Evolutionary conservation across 2,329 filamentous ascomycete genomes (phyloP).

Genomic region (Diaporthe sp.): DNA sequence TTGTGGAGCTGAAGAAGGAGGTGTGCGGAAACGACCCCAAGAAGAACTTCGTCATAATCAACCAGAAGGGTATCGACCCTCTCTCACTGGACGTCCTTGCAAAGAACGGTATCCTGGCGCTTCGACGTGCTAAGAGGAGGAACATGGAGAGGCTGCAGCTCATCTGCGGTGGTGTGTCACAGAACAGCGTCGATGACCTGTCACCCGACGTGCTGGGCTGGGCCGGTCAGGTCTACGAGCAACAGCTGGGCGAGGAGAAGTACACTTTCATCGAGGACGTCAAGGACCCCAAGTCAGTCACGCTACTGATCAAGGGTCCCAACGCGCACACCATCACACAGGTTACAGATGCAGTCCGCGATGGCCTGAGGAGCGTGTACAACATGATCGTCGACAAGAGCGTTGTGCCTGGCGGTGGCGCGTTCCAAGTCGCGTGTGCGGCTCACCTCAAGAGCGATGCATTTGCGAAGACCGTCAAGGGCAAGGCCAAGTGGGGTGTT

Average conservation of each 20-base stretch:
- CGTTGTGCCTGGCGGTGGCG: slow-evolving; percentile 93
- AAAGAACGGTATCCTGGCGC: slow-evolving; percentile 97
- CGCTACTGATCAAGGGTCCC: slow-evolving; percentile 96
- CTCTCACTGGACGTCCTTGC: slow-evolving; percentile 95
- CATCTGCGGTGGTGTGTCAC: slow-evolving; percentile 89
- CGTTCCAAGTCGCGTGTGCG: slow-evolving; percentile 95
- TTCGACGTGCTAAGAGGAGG: slow-evolving; percentile 94
- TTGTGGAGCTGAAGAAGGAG: slow-evolving; percentile 97
- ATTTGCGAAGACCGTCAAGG: slow-evolving; percentile 93
- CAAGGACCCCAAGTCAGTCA: slow-evolving; percentile 98
- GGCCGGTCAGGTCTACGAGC: slow-evolving; percentile 97
- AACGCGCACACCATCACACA: slow-evolving; percentile 97
- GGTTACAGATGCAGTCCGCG: slow-evolving; percentile 95
- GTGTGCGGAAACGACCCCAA: slow-evolving; percentile 93
- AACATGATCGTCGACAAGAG: slow-evolving; percentile 99
- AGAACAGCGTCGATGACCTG: slow-evolving; percentile 97
- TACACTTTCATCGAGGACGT: slow-evolving; percentile 99
- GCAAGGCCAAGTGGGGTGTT: slow-evolving; percentile 97
- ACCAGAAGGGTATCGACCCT: slow-evolving; percentile 99
- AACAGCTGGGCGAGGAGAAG: slow-evolving; percentile 98
- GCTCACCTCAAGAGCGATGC: slow-evolving; percentile 87
- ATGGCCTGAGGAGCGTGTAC: slow-evolving; percentile 96
- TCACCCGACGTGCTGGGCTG: slow-evolving; percentile 91
- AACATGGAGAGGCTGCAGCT: slow-evolving; percentile 99
- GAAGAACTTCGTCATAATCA: slow-evolving; percentile 98